These are phyloP conservation scores for Amanita muscaria DNA, from an alignment of 768 basidiomycete species.

Conservation along the genomic window DNA sequence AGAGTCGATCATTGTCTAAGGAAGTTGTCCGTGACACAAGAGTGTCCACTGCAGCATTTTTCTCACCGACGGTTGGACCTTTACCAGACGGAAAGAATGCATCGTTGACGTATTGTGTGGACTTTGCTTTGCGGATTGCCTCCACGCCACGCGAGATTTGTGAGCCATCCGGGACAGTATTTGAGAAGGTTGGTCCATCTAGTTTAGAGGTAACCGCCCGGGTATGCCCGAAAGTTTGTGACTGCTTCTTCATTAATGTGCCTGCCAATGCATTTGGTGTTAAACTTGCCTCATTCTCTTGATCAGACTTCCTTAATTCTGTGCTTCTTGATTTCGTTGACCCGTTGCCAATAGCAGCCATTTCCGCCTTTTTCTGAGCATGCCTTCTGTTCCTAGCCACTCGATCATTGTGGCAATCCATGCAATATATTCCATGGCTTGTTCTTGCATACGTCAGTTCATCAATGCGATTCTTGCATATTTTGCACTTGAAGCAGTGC, in stretches of 20 bases:
- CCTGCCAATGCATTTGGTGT: conserved; percentile 2
- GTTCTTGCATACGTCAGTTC: conserved; percentile 99
- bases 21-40: conserved; percentile 1
- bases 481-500: conserved; percentile 96
- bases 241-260: conserved; percentile 10
- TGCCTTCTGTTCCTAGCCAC: conserved; percentile 89
- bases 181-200: neutral
- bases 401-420: conserved; percentile 96
- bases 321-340: conserved; percentile 35
- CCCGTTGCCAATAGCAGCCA: conserved; percentile 27
- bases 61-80: conserved; percentile 9
- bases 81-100: conserved; percentile 24
- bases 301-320: conserved; percentile 28
- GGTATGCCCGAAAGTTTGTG: conserved; percentile 3
- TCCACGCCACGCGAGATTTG: conserved; percentile 13
- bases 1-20: conserved; percentile 6
- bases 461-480: conserved; percentile 90
- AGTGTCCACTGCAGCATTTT: conserved; percentile 8
- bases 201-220: conserved; percentile 11
- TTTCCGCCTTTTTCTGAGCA: conserved; percentile 79
- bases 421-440: conserved; percentile 96
- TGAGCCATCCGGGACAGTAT: conserved; percentile 7
- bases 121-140: conserved; percentile 21
- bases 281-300: conserved; percentile 35
- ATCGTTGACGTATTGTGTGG: conserved; percentile 28